These are phyloP conservation scores for Rhinocladiella mackenziei DNA, from an alignment of 2,329 filamentous ascomycete species.

Conservation along the genomic window DNA sequence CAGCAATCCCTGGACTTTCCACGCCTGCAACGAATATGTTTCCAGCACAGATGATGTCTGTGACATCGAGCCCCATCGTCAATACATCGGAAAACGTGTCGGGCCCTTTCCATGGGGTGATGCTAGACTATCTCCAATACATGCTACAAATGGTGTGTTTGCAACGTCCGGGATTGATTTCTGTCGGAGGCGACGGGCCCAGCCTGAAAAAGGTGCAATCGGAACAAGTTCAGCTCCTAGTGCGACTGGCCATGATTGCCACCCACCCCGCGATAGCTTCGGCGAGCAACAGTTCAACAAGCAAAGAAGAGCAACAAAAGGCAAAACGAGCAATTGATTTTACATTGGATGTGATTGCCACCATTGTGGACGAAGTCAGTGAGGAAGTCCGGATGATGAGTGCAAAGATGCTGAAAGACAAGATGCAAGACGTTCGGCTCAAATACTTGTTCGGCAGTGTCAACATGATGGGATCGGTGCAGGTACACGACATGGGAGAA, in stretches of 20 bases:
- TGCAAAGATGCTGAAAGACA: constrained; percentile 41
- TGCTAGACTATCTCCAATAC: constrained; percentile 19
- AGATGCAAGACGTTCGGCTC: constrained; percentile 21
- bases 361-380: constrained; percentile 43
- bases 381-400: constrained; percentile 44
- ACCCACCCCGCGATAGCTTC: constrained; percentile 34
- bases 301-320: constrained; percentile 15
- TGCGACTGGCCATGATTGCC: constrained; percentile 31
- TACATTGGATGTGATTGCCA: constrained; percentile 44
- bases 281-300: constrained; percentile 16
- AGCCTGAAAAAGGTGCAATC: constrained; percentile 23
- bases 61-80: constrained; percentile 15
- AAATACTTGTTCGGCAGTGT: constrained; percentile 27
- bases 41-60: constrained; percentile 3
- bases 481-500: constrained; percentile 22
- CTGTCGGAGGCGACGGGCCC: constrained; percentile 3
- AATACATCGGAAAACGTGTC: constrained; percentile 9
- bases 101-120: constrained; percentile 3
- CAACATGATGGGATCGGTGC: constrained; percentile 22
- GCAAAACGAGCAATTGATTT: constrained; percentile 29
- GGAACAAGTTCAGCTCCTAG: constrained; percentile 27
- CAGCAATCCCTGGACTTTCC: constrained; percentile 5
- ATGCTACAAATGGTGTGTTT: constrained; percentile 27
- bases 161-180: constrained; percentile 16
- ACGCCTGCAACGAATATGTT: constrained; percentile 4